Conservation (phyloP, 352 stramenopile genomes). For the Phytophthora cryptogea region DNA sequence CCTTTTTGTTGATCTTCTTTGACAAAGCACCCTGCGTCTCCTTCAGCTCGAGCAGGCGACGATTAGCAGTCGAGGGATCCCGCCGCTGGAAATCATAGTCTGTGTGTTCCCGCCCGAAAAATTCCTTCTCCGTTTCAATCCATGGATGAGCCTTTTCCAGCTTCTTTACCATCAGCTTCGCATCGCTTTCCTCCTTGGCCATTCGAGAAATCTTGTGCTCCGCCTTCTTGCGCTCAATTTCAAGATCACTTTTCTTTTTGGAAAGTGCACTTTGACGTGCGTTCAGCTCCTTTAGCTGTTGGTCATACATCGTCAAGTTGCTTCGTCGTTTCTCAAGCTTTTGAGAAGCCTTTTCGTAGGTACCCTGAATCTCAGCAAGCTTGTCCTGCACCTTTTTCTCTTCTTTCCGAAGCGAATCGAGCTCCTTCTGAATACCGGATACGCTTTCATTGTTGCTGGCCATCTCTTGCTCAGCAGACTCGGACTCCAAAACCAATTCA, state of each 20-base stretch:
- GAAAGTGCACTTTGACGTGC: slow-evolving; percentile 77
- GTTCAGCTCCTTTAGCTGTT: slow-evolving; percentile 91
- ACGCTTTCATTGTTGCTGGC: slow-evolving; percentile 61
- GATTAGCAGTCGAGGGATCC: slow-evolving; percentile 86
- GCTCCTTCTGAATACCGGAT: slow-evolving; percentile 57
- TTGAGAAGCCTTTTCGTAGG: slow-evolving; percentile 60
- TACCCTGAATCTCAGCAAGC: slow-evolving; percentile 62
- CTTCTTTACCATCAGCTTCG: slow-evolving; percentile 88
- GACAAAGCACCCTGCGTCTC: slow-evolving; percentile 92
- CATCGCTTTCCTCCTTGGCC: slow-evolving; percentile 93
- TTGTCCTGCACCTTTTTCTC: slow-evolving; percentile 75
- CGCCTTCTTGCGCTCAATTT: slow-evolving; percentile 96
- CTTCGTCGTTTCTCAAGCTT: slow-evolving; percentile 74
- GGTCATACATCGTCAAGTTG: slow-evolving; percentile 85
- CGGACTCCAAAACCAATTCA: slow-evolving; percentile 72
- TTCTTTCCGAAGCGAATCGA: slow-evolving; percentile 63
- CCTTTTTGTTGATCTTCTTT: slow-evolving; percentile 99
- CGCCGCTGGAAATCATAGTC: slow-evolving; percentile 98
- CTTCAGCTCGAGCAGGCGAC: slow-evolving; percentile 91
- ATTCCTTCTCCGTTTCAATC: slow-evolving; percentile 97
- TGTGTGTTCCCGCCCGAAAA: slow-evolving; percentile 96
- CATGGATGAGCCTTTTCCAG: slow-evolving; percentile 95
- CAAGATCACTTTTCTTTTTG: slow-evolving; percentile 86
- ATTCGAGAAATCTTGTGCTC: slow-evolving; percentile 93
- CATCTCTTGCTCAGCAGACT: slow-evolving; percentile 73